Conservation (phyloP, 2,329 filamentous ascomycete species). For the Esteya vermicola region DNA sequence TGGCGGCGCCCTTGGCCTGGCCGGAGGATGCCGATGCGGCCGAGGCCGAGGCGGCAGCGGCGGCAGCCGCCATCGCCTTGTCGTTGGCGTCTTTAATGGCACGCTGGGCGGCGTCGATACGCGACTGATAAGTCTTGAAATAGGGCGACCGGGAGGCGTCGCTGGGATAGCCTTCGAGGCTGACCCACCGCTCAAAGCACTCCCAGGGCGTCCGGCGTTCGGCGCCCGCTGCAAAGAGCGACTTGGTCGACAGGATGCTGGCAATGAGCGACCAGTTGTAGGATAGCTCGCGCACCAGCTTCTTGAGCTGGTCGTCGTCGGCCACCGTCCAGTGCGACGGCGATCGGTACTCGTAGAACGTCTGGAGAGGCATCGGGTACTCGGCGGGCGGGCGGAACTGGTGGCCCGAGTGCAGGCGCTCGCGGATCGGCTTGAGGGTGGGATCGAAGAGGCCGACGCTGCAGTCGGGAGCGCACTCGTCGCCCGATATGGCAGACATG, state of each 20-base stretch:
- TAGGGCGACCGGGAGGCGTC: constrained; percentile 95
- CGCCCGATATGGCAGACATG: too few relatives aligned
- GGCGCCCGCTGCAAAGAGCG: constrained; percentile 67
- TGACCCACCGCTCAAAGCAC: constrained; percentile 94
- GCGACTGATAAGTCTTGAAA: constrained; percentile 58
- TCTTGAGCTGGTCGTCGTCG: constrained; percentile 82
- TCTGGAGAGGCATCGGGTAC: constrained; percentile 75
- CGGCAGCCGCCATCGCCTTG: constrained; percentile 21
- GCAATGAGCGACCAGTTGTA: constrained; percentile 98
- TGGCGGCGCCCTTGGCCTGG: constrained; percentile 19
- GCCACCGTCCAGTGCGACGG: constrained; percentile 84
- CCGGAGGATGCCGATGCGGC: constrained; percentile 17
- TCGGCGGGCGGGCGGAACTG: constrained; percentile 89
- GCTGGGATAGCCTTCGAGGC: constrained; percentile 74
- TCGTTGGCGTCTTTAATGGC: constrained; percentile 39
- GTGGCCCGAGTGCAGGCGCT: constrained; percentile 79
- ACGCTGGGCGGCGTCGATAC: constrained; percentile 46
- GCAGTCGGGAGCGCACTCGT: too few relatives aligned
- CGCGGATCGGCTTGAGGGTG: constrained; percentile 78
- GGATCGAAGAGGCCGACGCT: constrained; percentile 73
- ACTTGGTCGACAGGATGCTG: constrained; percentile 59
- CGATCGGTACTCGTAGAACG: constrained; percentile 76
- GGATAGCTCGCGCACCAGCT: constrained; percentile 76
- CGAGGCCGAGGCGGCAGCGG: constrained; percentile 17
- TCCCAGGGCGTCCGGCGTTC: constrained; percentile 94